Conservation (phyloP, 257 asterid genomes). For the Petunia secreta region DNA sequence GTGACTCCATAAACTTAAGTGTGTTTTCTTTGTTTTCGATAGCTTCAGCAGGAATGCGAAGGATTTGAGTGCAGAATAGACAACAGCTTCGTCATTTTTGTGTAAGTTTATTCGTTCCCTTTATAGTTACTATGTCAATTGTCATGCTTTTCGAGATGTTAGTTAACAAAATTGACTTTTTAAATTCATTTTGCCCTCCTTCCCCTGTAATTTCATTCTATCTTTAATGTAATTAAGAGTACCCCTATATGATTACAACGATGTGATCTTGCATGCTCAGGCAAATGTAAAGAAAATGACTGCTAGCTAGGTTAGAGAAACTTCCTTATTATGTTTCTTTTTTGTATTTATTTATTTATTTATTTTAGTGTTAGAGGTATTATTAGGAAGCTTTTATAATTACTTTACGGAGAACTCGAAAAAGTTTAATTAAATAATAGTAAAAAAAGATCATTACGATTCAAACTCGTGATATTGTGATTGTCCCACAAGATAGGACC, state of each 20-base stretch:
- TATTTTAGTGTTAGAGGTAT: not conserved
- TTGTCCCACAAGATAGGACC: too few species aligned
- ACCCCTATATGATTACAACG: not conserved
- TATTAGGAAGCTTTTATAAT: not conserved
- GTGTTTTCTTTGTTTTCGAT: not conserved
- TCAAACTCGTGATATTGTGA: not conserved
- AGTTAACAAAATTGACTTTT: not conserved
- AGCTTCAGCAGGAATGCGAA: conserved; percentile 1
- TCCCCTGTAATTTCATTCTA: not conserved
- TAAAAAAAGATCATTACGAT: not conserved
- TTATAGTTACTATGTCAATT: not conserved
- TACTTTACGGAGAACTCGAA: not conserved
- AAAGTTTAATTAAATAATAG: not conserved
- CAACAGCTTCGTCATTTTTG: not conserved
- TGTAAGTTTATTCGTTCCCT: conserved; percentile 16
- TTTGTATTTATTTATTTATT: too few species aligned
- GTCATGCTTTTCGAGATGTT: not conserved
- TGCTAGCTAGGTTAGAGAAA: not conserved
- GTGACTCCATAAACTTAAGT: not conserved
- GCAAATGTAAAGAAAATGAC: not conserved
- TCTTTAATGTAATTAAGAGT: not conserved
- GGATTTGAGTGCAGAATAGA: conserved; percentile 23
- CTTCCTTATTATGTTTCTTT: not conserved
- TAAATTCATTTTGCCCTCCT: not conserved
- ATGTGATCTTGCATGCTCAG: not conserved